Conservation (phyloP, 352 stramenopile genomes). For the Halophytophthora batemanensis region DNA sequence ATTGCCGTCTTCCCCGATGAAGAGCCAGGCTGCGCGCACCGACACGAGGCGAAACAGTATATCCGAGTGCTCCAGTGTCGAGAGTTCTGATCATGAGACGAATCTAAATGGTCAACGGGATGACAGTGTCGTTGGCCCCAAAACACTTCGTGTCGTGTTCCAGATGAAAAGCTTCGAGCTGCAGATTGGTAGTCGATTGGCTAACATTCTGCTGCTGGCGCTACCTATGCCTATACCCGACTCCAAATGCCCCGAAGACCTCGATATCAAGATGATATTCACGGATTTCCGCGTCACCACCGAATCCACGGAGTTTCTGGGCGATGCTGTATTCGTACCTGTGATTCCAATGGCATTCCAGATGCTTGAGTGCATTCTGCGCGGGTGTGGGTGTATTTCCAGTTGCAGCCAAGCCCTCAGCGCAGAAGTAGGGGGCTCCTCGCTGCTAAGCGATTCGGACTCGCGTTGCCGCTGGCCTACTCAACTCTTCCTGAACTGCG, state of each 20-base stretch:
- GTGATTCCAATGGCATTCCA: slow-evolving; percentile 62
- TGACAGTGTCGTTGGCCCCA: not conserved
- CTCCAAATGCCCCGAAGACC: slow-evolving; percentile 2
- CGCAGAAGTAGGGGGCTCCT: not conserved
- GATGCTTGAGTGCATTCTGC: slow-evolving; percentile 67
- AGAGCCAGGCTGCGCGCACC: not conserved
- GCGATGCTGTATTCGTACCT: slow-evolving; percentile 60
- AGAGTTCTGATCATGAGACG: slow-evolving; percentile 4
- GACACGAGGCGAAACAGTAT: slow-evolving; percentile 18
- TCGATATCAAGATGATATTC: slow-evolving; percentile 27
- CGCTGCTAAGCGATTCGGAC: not conserved
- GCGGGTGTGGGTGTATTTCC: slow-evolving; percentile 48
- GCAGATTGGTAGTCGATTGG: slow-evolving; percentile 34
- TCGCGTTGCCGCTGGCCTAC: slow-evolving; percentile 9
- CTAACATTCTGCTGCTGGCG: slow-evolving; percentile 30
- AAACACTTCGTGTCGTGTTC: slow-evolving; percentile 37
- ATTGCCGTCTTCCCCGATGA: slow-evolving; percentile 14
- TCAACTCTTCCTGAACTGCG: slow-evolving; percentile 42
- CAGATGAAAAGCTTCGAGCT: slow-evolving; percentile 53
- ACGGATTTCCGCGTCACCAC: slow-evolving; percentile 49
- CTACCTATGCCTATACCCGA: slow-evolving; percentile 19
- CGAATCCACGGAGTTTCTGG: slow-evolving; percentile 61
- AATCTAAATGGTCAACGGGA: not conserved
- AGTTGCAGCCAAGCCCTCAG: not conserved
- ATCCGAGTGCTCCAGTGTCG: slow-evolving; percentile 13